A percentile compares a stretch with the other conserved stretches of the same genome.
These are phyloP conservation scores for Colletotrichum karsti DNA, from an alignment of 2,329 filamentous ascomycete genomes.

Conservation along the genomic window DNA sequence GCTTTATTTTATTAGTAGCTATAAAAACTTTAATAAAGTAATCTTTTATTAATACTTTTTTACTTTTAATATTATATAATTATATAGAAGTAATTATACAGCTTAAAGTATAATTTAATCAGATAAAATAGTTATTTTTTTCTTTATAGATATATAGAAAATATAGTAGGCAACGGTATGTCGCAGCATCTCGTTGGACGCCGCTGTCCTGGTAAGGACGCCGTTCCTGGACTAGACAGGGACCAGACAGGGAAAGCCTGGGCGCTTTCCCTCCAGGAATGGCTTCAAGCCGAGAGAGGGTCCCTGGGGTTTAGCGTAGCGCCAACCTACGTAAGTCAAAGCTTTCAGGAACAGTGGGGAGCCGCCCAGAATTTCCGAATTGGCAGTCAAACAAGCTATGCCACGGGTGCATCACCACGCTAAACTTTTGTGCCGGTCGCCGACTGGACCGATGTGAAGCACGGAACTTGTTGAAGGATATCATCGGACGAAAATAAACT, in stretches of 20 bases:
- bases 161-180: too few relatives aligned
- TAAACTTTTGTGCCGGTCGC: neutral
- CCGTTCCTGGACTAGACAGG: neutral
- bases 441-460: neutral
- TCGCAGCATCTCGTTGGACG: neutral
- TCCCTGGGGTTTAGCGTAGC: slow-evolving; percentile 3
- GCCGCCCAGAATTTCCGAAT: neutral
- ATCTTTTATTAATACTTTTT: too few relatives aligned
- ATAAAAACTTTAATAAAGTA: too few relatives aligned
- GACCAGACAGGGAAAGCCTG: neutral
- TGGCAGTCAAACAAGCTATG: neutral
- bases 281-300: slow-evolving; percentile 8
- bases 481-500: slow-evolving; percentile 12
- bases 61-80: too few relatives aligned
- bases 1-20: too few relatives aligned
- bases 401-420: neutral
- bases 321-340: neutral
- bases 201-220: neutral
- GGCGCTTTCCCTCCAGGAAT: neutral
- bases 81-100: too few relatives aligned
- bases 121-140: too few relatives aligned
- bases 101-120: too few relatives aligned
- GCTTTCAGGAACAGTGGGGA: slow-evolving; percentile 12
- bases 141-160: too few relatives aligned
- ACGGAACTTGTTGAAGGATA: neutral